Conservation (phyloP, 1,139 yeast species). For the Kodamaea alishanica region DNA sequence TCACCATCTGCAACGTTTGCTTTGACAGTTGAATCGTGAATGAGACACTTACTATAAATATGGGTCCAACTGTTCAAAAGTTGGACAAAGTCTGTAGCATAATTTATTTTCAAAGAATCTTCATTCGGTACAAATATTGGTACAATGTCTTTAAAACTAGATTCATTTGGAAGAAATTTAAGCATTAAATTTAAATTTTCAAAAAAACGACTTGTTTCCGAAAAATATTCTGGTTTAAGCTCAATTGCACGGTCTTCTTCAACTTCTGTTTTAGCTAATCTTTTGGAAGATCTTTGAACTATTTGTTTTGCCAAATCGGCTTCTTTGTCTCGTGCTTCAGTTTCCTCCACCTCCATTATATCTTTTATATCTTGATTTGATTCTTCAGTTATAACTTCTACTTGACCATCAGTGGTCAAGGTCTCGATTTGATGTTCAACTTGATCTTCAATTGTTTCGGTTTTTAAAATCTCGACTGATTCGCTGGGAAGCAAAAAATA, state of each 20-base stretch:
- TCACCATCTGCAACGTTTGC: constrained; percentile 27
- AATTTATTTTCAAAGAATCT: constrained; percentile 5
- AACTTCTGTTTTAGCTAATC: constrained; percentile 31
- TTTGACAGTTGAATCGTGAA: constrained; percentile 1
- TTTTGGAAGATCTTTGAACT: constrained; percentile 36
- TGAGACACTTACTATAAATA: constrained; percentile 14
- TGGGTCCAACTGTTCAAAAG: constrained; percentile 25
- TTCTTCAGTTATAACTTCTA: constrained; percentile 8
- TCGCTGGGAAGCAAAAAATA: constrained; percentile 13
- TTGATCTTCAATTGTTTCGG: not conserved
- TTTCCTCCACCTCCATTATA: constrained; percentile 8
- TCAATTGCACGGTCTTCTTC: constrained; percentile 17
- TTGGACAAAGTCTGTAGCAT: constrained; percentile 24
- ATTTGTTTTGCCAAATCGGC: constrained; percentile 15
- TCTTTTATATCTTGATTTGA: constrained; percentile 5
- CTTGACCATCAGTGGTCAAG: constrained; percentile 4
- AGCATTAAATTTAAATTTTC: constrained; percentile 15
- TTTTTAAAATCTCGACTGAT: constrained; percentile 7
- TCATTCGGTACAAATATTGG: constrained; percentile 16
- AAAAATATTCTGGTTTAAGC: constrained; percentile 23
- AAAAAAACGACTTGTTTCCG: constrained; percentile 24
- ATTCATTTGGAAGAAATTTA: not conserved
- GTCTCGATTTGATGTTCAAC: constrained; percentile 1
- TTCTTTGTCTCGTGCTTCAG: constrained; percentile 14
- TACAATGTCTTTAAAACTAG: constrained; percentile 19